phyloP scores from a whole-genome alignment of 2,329 filamentous ascomycete species.

The Monilinia fructicola region DNA sequence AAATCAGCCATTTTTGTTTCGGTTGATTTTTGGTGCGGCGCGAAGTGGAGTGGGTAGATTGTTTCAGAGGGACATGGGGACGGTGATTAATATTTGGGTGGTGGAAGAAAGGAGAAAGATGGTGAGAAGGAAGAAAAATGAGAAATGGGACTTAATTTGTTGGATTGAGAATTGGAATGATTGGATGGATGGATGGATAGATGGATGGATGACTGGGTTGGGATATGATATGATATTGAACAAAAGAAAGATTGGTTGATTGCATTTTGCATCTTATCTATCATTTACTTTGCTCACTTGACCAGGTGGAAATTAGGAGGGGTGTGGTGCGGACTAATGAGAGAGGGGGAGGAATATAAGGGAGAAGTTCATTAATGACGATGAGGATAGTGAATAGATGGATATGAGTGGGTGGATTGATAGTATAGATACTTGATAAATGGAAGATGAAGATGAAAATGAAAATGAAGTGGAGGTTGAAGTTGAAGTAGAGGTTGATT shows the following conservation, averaged over 20 bases:
- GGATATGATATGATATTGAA: conserved; percentile 10
- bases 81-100: background rate
- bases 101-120: background rate
- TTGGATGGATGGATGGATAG: conserved; percentile 1
- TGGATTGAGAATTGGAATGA: conserved; percentile 19
- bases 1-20: conserved; percentile 1
- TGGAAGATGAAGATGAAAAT: too few species aligned
- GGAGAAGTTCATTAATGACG: background rate
- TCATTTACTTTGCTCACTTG: background rate
- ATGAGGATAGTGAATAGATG: background rate
- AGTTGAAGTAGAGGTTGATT: too few species aligned
- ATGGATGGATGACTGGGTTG: background rate
- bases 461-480: too few species aligned
- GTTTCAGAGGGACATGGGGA: background rate
- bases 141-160: conserved; percentile 1
- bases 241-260: conserved; percentile 11
- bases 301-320: background rate
- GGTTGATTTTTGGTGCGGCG: conserved; percentile 3
- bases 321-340: background rate
- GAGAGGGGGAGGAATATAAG: background rate
- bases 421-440: too few species aligned
- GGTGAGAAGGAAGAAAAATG: background rate
- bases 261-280: conserved; percentile 4
- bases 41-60: background rate
- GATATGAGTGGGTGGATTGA: too few species aligned